Evolutionary conservation across 345 rosid species (phyloP).

Genomic region (Cardamine occulta): DNA sequence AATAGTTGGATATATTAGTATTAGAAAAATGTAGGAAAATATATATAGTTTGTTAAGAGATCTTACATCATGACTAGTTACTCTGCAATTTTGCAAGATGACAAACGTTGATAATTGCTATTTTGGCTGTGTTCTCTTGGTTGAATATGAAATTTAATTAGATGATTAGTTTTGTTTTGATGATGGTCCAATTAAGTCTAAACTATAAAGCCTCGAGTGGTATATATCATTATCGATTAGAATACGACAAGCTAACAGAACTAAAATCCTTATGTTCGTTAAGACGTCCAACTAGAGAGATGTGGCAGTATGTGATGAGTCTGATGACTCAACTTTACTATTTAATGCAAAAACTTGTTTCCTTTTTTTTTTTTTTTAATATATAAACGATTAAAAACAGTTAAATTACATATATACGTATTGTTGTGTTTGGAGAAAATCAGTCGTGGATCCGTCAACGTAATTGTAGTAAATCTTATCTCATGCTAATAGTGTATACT

Average conservation of each 20-base stretch:
- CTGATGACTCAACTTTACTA: constrained; percentile 20
- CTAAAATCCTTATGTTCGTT: constrained; percentile 32
- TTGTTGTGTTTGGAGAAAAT: neutral
- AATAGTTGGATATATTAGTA: neutral
- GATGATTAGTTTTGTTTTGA: constrained; percentile 7
- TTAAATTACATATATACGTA: neutral
- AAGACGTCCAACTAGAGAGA: constrained; percentile 34
- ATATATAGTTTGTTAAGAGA: constrained; percentile 8
- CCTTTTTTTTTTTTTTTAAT: too few relatives aligned
- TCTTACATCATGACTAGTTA: constrained; percentile 26
- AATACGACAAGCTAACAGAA: constrained; percentile 21
- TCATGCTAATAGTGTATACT: neutral
- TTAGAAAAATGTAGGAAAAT: neutral
- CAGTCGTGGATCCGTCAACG: neutral
- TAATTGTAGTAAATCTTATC: neutral
- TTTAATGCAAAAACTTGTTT: neutral
- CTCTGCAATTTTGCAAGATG: constrained; percentile 10
- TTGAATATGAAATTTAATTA: constrained; percentile 8
- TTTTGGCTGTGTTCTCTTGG: neutral
- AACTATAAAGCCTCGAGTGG: neutral
- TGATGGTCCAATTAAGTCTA: constrained; percentile 7
- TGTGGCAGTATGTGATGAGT: constrained; percentile 33
- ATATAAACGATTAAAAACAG: neutral
- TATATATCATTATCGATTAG: neutral
- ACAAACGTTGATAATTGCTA: constrained; percentile 16